These are phyloP conservation scores for Starmera stellimalicola DNA, from an alignment of 1,139 yeast genomes.

Conservation along the genomic window DNA sequence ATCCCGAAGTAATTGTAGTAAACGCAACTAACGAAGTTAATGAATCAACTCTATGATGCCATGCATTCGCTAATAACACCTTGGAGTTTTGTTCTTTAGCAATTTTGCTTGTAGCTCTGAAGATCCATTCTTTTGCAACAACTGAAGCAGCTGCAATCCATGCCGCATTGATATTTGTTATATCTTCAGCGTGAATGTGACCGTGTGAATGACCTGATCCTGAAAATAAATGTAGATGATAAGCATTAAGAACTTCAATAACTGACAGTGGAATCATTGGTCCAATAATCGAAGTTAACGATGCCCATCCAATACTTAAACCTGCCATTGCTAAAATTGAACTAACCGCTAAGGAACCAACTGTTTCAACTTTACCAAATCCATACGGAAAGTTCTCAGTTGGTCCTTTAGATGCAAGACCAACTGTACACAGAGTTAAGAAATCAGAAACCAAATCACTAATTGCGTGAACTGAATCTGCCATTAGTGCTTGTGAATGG, in stretches of 20 bases:
- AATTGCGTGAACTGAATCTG: conserved; percentile 89
- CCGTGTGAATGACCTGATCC: conserved; percentile 34
- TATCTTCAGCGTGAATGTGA: conserved; percentile 28
- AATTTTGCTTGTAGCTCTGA: conserved; percentile 68
- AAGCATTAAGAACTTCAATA: conserved; percentile 32
- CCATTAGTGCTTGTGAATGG: conserved; percentile 89
- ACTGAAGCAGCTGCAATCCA: conserved; percentile 93
- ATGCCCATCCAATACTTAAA: conserved; percentile 82
- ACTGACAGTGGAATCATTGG: conserved; percentile 52
- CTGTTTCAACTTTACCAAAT: conserved; percentile 85
- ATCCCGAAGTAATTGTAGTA: conserved; percentile 79
- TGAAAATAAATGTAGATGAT: conserved; percentile 23
- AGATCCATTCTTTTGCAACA: conserved; percentile 77
- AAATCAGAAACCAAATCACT: conserved; percentile 87
- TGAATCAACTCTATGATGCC: conserved; percentile 98
- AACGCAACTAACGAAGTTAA: conserved; percentile 87
- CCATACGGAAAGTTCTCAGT: conserved; percentile 69
- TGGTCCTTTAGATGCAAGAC: conserved; percentile 63
- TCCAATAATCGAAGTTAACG: conserved; percentile 61
- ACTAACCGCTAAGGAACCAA: conserved; percentile 85
- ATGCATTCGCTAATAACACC: conserved; percentile 90
- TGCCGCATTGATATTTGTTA: conserved; percentile 82
- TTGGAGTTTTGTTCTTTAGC: conserved; percentile 75
- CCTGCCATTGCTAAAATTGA: conserved; percentile 82
- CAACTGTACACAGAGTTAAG: conserved; percentile 81